These are phyloP conservation scores for Sanghuangporus sanghuang DNA, from an alignment of 1,284 basidiomycete genomes.

Conservation along the genomic window DNA sequence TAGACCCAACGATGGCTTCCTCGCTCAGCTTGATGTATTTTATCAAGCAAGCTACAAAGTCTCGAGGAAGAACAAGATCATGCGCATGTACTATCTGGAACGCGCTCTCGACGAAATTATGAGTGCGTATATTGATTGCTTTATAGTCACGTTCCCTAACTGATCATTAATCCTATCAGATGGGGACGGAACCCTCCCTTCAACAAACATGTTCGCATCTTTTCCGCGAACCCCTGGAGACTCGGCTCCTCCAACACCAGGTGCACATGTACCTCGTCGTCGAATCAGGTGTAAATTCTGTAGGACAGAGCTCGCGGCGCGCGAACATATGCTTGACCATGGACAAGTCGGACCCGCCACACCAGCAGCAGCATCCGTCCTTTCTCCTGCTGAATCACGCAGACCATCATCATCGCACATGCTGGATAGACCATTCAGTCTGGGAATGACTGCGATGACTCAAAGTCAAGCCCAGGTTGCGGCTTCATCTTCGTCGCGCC, in stretches of 20 bases:
- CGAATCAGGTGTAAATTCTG: conserved; percentile 83
- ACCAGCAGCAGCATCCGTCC: conserved; percentile 35
- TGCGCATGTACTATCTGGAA: conserved; percentile 79
- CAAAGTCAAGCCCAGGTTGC: neutral
- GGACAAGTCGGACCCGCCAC: conserved; percentile 69
- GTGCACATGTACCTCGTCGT: conserved; percentile 31
- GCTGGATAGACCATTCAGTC: conserved; percentile 8
- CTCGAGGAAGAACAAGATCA: conserved; percentile 61
- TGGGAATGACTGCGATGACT: conserved; percentile 6
- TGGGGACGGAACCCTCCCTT: conserved; percentile 61
- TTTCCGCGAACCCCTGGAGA: conserved; percentile 63
- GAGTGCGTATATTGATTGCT: conserved; percentile 43
- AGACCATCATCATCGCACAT: conserved; percentile 31
- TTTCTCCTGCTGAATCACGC: conserved; percentile 47
- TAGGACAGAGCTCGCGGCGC: conserved; percentile 79
- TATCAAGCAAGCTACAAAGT: conserved; percentile 67
- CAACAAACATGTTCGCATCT: conserved; percentile 70
- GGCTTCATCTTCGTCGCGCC: neutral
- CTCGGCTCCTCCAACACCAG: conserved; percentile 56
- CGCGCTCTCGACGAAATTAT: conserved; percentile 68
- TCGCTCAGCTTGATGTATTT: conserved; percentile 74
- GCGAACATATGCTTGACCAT: conserved; percentile 91
- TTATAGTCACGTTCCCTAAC: neutral
- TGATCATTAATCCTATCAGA: conserved; percentile 35
- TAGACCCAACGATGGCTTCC: conserved; percentile 78